These are phyloP conservation scores for Sonneratia alba DNA, from an alignment of 345 rosid genomes.

Conservation along the genomic window DNA sequence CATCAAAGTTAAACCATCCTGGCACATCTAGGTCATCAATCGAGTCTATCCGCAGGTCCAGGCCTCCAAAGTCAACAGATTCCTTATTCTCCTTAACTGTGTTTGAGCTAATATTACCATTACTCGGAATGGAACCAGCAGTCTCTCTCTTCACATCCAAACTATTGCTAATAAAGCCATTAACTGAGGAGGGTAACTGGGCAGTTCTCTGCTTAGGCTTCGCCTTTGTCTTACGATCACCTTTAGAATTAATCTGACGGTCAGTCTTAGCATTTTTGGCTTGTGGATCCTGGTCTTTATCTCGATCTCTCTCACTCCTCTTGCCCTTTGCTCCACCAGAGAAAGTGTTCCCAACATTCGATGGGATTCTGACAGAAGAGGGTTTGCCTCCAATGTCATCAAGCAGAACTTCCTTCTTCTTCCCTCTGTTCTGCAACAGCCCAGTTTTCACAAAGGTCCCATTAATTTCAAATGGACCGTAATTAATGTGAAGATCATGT, in stretches of 20 bases:
- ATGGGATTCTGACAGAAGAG: conserved; percentile 19
- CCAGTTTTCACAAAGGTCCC: conserved; percentile 31
- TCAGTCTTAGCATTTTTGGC: conserved; percentile 24
- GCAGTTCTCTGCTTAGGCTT: conserved; percentile 49
- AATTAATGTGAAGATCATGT: not conserved
- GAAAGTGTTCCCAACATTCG: conserved; percentile 20
- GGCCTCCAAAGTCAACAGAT: conserved; percentile 14
- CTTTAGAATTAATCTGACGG: conserved; percentile 26
- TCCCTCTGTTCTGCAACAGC: conserved; percentile 31
- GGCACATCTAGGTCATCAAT: conserved; percentile 32
- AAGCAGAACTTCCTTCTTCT: conserved; percentile 45
- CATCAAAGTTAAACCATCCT: conserved; percentile 33
- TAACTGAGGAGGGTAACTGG: conserved; percentile 32
- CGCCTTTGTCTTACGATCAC: conserved; percentile 41
- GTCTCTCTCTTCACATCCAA: conserved; percentile 23
- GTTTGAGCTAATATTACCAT: conserved; percentile 13
- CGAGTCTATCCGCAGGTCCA: conserved; percentile 23
- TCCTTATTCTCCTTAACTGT: conserved; percentile 19
- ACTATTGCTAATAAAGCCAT: conserved; percentile 18
- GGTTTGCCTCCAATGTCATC: conserved; percentile 37
- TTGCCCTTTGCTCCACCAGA: conserved; percentile 44
- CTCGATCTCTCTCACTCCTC: conserved; percentile 48
- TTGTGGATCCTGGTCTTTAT: conserved; percentile 16
- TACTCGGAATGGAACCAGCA: conserved; percentile 1
- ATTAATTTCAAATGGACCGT: conserved; percentile 7